Base-by-base conservation (phyloP, 768 basidiomycete species). In the Termitomyces sp. region DNA sequence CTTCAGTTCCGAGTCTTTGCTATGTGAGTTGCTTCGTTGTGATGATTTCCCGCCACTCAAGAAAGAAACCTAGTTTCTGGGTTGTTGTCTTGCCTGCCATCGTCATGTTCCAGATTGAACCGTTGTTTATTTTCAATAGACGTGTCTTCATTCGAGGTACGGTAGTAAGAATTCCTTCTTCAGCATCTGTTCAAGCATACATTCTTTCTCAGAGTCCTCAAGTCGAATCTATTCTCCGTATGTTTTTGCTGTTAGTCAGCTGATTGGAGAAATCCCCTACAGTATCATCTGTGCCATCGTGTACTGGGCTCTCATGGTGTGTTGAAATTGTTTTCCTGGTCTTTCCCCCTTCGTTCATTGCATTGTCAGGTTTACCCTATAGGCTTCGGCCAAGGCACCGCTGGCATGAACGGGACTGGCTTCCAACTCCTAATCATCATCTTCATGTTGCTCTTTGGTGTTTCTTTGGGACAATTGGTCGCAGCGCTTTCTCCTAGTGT, bases 211-310 rank as follows among this genome's bases (percentile, higher is more conserved):
- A 78, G 92, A 94, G 73, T 80, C 89, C 0, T 89, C 87, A 2
- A 90, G 89, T 72, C 83, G 89, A 59, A 94, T 95, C 66, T 95
- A 95, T 72, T 89, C 87, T 0, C 87, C 91, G 0, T 86, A 86
- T 57, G 90, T 93, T 22, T 95, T 95, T 68, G 89, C 92, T 32
- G 80, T 91, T 34, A 85, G 87, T 2, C 93, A 95, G 67, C 77
- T 95, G 26, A 68, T 91, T 14, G 87, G 91, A 43, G 93, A 96
- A 71, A 80, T 90, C 55, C 93, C 92, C 0, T 89, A 87, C 70
- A 86, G 82, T 48, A 67, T 89, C 33, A 65, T 90, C 14, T 93
- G 90, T 62, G 87, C 81, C 12, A 65, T 84, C 50, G 78, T 86
- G 0, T 95, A 93, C 72, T 95, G 87, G 89, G 79, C 79, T 24